Evolutionary conservation across 2,329 filamentous ascomycete species (phyloP), one percentile per base, ranked within the genome.

Genomic region (Hypoxylon sp.): DNA sequence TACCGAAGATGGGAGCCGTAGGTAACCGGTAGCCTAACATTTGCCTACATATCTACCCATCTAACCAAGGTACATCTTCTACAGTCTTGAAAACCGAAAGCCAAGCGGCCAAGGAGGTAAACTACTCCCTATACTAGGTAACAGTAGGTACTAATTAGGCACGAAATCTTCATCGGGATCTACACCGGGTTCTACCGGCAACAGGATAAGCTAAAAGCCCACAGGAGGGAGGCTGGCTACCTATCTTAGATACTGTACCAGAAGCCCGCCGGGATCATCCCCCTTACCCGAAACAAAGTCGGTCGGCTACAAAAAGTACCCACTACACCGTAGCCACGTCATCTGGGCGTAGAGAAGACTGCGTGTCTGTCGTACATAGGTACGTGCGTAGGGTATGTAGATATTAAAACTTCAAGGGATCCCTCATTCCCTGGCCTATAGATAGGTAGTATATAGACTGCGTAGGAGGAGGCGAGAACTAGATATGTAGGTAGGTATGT

Each of bases 261-360:
- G 29, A 31, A 31, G 29, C 5, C 29, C 35, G 17, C 46, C 37
- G 11, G 13, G 22, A 42, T 24, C 33, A 42, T 26, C 17, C 37
- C 39, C 24, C 53, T 46, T 57, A 57, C 13, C 39, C 48, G 48
- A 52, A 35, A 52, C 24, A 35, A 6, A n/a, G 24, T 52, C 48
- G 48, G 29, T 33, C 48, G 48, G 48, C 48, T 52, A 52, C 6
- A 5, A 3, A 11, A 51, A n/a, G 39, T 58, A 48, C 35, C 54
- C 54, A 58, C 54, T 35, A 35, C 39, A 58, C 14, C 6, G 14
- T n/a, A 58, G 42, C 54, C 54, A 58, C 54, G 54, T 48, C 54
- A 58, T 26, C 24, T 29, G 42, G 8, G 8, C 46, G 46, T 48
- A 44, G 19, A 19, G 17, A 3, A 19, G 39, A 44, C 6, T 44